phyloP scores from a whole-genome alignment of 1,139 yeast species.

The Yamadazyma pseudoaaseri region DNA sequence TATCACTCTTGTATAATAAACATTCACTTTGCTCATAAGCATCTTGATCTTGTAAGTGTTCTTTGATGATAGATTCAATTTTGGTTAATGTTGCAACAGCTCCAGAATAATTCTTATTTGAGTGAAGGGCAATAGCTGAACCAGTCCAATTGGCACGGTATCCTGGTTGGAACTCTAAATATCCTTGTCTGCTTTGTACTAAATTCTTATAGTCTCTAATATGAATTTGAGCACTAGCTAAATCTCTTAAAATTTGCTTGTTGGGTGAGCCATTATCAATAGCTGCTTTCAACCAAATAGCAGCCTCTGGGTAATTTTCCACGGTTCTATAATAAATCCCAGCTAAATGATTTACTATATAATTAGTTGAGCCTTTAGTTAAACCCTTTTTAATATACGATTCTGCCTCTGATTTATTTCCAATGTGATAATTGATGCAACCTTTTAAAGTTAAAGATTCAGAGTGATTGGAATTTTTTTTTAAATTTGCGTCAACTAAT shows the following conservation, averaged over 20 bases:
- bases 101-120: slow-evolving; percentile 61
- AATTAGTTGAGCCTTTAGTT: slow-evolving; percentile 53
- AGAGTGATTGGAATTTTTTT: slow-evolving; percentile 73
- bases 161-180: slow-evolving; percentile 77
- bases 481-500: slow-evolving; percentile 70
- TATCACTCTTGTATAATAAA: slow-evolving; percentile 65
- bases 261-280: slow-evolving; percentile 78
- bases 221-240: slow-evolving; percentile 78
- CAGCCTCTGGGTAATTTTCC: slow-evolving; percentile 73
- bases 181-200: slow-evolving; percentile 61
- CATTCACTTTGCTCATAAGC: slow-evolving; percentile 80
- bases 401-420: slow-evolving; percentile 65
- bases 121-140: slow-evolving; percentile 80
- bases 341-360: slow-evolving; percentile 79
- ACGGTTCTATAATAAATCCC: slow-evolving; percentile 79
- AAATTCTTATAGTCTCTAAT: slow-evolving; percentile 69
- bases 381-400: slow-evolving; percentile 60
- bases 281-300: slow-evolving; percentile 77
- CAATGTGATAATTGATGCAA: slow-evolving; percentile 52
- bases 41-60: slow-evolving; percentile 65
- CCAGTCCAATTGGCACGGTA: slow-evolving; percentile 92
- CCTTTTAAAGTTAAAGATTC: slow-evolving; percentile 89
- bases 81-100: slow-evolving; percentile 73
- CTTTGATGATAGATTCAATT: slow-evolving; percentile 72
- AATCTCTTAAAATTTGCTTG: slow-evolving; percentile 76